phyloP scores from a whole-genome alignment of 202 grass and related monocot genomes.

The Carex sylvatica region DNA sequence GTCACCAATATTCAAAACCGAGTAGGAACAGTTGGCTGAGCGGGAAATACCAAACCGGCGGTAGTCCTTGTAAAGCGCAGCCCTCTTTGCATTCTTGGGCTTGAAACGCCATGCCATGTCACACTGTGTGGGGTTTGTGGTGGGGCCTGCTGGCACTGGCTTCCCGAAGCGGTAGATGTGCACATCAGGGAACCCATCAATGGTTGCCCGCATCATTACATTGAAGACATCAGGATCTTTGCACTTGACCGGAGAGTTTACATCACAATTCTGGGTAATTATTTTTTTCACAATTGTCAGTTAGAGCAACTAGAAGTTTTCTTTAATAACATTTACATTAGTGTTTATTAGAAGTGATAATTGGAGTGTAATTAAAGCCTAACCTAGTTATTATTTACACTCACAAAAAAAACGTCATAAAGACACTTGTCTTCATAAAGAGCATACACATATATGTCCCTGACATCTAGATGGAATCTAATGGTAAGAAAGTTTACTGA shows the following conservation, averaged over 20 bases:
- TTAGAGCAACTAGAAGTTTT: background rate
- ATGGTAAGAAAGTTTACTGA: background rate
- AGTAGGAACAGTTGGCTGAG: conserved; percentile 54
- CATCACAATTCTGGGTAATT: conserved; percentile 41
- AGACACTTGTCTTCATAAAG: background rate
- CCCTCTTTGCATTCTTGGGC: conserved; percentile 50
- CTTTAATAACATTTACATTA: background rate
- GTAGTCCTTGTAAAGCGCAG: conserved; percentile 90
- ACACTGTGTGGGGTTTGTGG: conserved; percentile 49
- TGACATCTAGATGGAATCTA: background rate
- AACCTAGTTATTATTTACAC: conserved; percentile 5
- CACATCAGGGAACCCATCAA: conserved; percentile 70
- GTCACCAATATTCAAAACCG: conserved; percentile 53
- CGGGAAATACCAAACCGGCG: conserved; percentile 71
- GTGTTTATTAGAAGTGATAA: background rate
- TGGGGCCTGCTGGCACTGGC: conserved; percentile 41
- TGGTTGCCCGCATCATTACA: conserved; percentile 68
- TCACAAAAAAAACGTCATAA: background rate
- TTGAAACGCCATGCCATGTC: conserved; percentile 96
- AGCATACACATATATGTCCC: background rate
- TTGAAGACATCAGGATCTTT: conserved; percentile 63
- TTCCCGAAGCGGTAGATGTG: conserved; percentile 89
- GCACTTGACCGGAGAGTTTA: conserved; percentile 57
- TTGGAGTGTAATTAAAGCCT: background rate
- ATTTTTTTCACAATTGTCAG: background rate